phyloP scores from a whole-genome alignment of 805 yeast genomes.

The Yarrowia sp. region DNA sequence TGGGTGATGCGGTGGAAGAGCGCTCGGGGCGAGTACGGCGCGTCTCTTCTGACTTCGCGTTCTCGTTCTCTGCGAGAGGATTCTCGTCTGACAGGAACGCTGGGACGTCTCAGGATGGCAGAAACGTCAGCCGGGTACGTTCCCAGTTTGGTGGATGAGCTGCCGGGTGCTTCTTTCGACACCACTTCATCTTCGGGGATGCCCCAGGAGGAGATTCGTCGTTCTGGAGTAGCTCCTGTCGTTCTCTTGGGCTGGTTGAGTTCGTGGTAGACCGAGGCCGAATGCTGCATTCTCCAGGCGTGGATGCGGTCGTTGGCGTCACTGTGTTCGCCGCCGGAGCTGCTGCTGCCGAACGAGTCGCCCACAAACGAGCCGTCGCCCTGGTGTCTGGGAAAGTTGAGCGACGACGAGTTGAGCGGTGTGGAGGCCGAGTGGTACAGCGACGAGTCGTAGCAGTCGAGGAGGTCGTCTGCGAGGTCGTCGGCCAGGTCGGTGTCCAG shows the following conservation, averaged over 20 bases:
- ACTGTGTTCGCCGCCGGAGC: conserved; percentile 41
- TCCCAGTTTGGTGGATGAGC: conserved; percentile 15
- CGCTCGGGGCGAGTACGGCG: conserved; percentile 18
- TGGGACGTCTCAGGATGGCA: conserved; percentile 23
- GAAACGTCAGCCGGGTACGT: conserved; percentile 25
- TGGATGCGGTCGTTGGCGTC: conserved; percentile 52
- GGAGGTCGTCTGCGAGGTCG: conserved; percentile 39
- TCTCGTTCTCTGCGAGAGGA: conserved; percentile 7
- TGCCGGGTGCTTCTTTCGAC: background rate
- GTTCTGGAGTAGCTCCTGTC: conserved; percentile 22
- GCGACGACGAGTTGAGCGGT: conserved; percentile 15
- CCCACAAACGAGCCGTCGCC: conserved; percentile 49
- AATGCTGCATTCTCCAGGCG: conserved; percentile 54
- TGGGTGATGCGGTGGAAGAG: conserved; percentile 41
- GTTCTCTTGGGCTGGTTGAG: conserved; percentile 44
- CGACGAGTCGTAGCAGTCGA: conserved; percentile 36
- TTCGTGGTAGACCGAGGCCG: conserved; percentile 48
- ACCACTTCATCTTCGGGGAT: conserved; percentile 34
- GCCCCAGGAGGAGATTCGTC: conserved; percentile 38
- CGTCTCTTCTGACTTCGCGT: conserved; percentile 17
- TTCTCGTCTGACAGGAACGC: conserved; percentile 11
- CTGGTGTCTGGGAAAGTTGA: conserved; percentile 49
- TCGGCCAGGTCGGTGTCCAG: conserved; percentile 25
- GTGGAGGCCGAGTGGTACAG: conserved; percentile 41
- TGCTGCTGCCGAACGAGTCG: background rate